Conservation (phyloP, 371 early-diverging fungal species). For the Actinomucor elegans region DNA sequence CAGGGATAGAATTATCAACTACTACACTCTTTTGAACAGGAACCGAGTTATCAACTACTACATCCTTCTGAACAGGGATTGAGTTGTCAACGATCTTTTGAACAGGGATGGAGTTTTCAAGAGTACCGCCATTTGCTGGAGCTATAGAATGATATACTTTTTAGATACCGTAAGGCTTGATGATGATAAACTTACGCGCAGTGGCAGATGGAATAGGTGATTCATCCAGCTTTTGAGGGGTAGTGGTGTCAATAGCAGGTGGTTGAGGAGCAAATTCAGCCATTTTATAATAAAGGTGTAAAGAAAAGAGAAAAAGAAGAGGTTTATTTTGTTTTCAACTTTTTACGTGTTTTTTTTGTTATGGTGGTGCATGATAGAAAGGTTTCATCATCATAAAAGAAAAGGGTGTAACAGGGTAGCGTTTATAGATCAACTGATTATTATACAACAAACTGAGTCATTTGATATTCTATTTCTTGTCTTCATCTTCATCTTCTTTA, state of each 20-base stretch:
- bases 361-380: slow-evolving; percentile 9
- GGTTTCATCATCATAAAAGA: slow-evolving; percentile 15
- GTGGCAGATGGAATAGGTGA: slow-evolving; percentile 14
- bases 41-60: slow-evolving; percentile 11
- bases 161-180: too few species aligned
- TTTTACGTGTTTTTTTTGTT: slow-evolving; percentile 6
- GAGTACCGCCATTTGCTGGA: neutral
- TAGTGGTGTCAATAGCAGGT: slow-evolving; percentile 5
- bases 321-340: neutral
- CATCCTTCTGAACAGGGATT: slow-evolving; percentile 3
- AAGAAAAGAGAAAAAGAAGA: neutral
- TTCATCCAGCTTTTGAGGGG: neutral
- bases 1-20: slow-evolving; percentile 11
- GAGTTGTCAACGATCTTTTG: neutral
- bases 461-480: slow-evolving; percentile 8
- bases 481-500: slow-evolving; percentile 51
- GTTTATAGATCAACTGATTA: slow-evolving; percentile 5
- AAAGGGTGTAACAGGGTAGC: too few species aligned
- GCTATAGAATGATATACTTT: neutral
- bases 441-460: slow-evolving; percentile 1
- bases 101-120: too few species aligned
- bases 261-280: slow-evolving; percentile 8
- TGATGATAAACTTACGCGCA: slow-evolving; percentile 5
- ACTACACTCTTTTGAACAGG: slow-evolving; percentile 1
- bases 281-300: neutral